Evolutionary conservation across 2,329 filamentous ascomycete species (phyloP).

Genomic region (Claviceps sp.): DNA sequence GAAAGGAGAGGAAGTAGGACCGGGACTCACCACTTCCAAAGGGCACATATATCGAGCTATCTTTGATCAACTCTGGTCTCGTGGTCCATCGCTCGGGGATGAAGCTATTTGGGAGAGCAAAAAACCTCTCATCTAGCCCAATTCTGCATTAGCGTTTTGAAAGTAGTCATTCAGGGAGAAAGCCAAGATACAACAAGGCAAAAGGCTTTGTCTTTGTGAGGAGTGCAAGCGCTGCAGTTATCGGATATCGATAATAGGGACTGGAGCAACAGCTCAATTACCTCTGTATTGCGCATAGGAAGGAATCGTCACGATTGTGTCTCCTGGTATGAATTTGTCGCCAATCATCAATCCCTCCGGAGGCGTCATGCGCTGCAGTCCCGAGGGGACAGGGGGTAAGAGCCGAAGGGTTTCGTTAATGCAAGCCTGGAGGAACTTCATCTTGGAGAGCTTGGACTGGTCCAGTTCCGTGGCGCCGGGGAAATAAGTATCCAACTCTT

Average conservation of each 20-base stretch:
- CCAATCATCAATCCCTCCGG: constrained; percentile 21
- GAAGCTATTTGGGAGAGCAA: constrained; percentile 13
- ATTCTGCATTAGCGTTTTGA: neutral
- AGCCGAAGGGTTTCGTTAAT: constrained; percentile 28
- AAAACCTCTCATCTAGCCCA: constrained; percentile 9
- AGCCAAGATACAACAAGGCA: neutral
- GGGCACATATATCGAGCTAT: constrained; percentile 13
- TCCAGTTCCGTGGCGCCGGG: constrained; percentile 4
- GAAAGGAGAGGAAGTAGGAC: neutral
- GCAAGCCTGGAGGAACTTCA: constrained; percentile 20
- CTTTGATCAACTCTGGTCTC: constrained; percentile 14
- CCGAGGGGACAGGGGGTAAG: constrained; percentile 22
- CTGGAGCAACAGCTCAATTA: neutral
- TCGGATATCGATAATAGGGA: neutral
- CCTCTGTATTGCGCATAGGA: constrained; percentile 7
- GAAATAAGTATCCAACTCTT: constrained; percentile 18
- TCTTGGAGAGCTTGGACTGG: constrained; percentile 10
- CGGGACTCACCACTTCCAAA: constrained; percentile 14
- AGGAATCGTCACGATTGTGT: constrained; percentile 18
- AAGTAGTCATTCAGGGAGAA: neutral
- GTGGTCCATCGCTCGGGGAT: constrained; percentile 23
- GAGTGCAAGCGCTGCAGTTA: too few relatives aligned
- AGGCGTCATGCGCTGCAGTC: constrained; percentile 22
- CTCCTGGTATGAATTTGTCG: constrained; percentile 21
- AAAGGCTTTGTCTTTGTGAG: neutral